Evolutionary conservation across 2,329 filamentous ascomycete genomes (phyloP).

Genomic region (Cladophialophora immunda): DNA sequence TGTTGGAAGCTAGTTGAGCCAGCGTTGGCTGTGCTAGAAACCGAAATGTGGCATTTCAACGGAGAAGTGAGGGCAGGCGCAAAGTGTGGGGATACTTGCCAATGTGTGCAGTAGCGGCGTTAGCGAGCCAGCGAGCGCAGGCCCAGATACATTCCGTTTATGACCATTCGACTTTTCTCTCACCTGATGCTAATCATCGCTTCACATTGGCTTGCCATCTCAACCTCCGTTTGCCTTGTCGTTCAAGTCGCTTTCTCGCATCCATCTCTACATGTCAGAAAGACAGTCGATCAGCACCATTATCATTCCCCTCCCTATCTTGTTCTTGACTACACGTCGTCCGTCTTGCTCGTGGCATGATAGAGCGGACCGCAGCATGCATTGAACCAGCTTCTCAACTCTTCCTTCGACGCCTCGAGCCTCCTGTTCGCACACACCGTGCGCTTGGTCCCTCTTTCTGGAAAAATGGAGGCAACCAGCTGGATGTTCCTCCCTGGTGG

Average conservation of each 20-base stretch:
- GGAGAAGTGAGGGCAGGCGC: neutral
- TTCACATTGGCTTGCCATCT: conserved; percentile 3
- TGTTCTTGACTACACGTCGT: neutral
- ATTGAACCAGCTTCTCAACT: conserved; percentile 60
- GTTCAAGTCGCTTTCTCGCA: neutral
- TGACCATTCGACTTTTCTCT: conserved; percentile 7
- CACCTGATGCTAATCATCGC: conserved; percentile 10
- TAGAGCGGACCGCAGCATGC: conserved; percentile 60
- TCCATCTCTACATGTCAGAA: conserved; percentile 3
- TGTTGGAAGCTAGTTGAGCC: conserved; percentile 49
- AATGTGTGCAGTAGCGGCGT: conserved; percentile 1
- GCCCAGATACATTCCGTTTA: conserved; percentile 1
- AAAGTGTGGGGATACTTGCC: conserved; percentile 13
- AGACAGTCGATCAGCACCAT: neutral
- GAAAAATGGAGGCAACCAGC: conserved; percentile 44
- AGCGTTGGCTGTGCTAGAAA: neutral
- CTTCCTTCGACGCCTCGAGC: conserved; percentile 52
- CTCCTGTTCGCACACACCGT: conserved; percentile 48
- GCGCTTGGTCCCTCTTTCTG: conserved; percentile 50
- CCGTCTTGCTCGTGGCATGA: conserved; percentile 52
- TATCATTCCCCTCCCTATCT: neutral
- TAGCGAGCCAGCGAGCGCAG: neutral
- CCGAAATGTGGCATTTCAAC: neutral
- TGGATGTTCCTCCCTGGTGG: conserved; percentile 48
- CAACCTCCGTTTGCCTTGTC: neutral